phyloP scores from a whole-genome alignment of 2,329 filamentous ascomycete species.

The Hypocreales sp. region DNA sequence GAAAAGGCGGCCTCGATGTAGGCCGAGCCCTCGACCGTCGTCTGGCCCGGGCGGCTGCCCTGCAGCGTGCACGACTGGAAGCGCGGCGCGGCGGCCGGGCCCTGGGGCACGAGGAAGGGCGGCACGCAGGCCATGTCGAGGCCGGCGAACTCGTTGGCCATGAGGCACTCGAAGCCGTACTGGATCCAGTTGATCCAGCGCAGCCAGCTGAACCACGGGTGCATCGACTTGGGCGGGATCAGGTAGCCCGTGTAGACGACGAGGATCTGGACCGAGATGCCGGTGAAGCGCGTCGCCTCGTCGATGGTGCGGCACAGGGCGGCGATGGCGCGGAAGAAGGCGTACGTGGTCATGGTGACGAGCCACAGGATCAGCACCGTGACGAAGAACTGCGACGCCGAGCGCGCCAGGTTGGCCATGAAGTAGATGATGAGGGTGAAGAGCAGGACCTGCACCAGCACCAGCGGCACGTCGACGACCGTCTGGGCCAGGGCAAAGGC shows the following conservation, averaged over 20 bases:
- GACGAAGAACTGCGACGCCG: slow-evolving; percentile 52
- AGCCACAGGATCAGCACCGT: slow-evolving; percentile 46
- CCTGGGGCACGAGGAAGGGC: slow-evolving; percentile 39
- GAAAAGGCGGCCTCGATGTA: slow-evolving; percentile 38
- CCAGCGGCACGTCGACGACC: slow-evolving; percentile 41
- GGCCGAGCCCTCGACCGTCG: slow-evolving; percentile 37
- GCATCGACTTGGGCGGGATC: slow-evolving; percentile 39
- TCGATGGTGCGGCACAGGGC: slow-evolving; percentile 44
- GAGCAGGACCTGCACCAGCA: slow-evolving; percentile 47
- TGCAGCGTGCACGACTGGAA: slow-evolving; percentile 39
- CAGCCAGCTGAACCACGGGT: slow-evolving; percentile 51
- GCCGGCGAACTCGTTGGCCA: slow-evolving; percentile 47
- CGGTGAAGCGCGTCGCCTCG: slow-evolving; percentile 43
- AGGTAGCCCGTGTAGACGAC: slow-evolving; percentile 55
- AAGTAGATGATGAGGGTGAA: slow-evolving; percentile 67
- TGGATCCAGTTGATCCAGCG: slow-evolving; percentile 53
- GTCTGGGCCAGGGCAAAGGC: slow-evolving; percentile 42
- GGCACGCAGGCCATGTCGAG: slow-evolving; percentile 42
- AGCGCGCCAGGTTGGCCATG: slow-evolving; percentile 54
- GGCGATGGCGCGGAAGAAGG: slow-evolving; percentile 43
- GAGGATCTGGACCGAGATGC: slow-evolving; percentile 43
- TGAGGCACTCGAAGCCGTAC: slow-evolving; percentile 52
- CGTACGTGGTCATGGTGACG: slow-evolving; percentile 39
- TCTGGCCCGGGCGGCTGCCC: slow-evolving; percentile 28
- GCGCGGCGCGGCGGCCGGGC: slow-evolving; percentile 11